A percentile compares a stretch with the other conserved stretches of the same genome.
These are phyloP conservation scores for Apiospora pterosperma DNA, from an alignment of 2,329 filamentous ascomycete genomes.

Conservation along the genomic window DNA sequence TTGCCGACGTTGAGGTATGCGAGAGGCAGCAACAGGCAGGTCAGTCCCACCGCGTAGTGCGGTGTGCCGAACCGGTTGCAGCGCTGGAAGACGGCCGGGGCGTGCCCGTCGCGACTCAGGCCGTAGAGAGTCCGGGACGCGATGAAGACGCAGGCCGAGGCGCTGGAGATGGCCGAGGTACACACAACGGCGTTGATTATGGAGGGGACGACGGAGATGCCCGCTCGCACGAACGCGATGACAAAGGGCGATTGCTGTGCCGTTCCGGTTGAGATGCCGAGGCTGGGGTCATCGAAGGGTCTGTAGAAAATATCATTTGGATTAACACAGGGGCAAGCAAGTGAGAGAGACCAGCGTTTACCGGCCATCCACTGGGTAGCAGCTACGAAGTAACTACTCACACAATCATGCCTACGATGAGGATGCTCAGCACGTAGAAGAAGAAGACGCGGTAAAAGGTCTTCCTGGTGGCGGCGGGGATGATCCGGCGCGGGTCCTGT, in stretches of 20 bases:
- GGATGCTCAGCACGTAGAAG: slow-evolving; percentile 50
- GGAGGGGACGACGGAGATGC: slow-evolving; percentile 48
- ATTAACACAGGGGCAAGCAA: background rate
- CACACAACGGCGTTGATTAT: slow-evolving; percentile 58
- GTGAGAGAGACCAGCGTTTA: background rate
- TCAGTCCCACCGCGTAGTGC: slow-evolving; percentile 54
- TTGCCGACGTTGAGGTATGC: slow-evolving; percentile 10
- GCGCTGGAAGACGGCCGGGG: slow-evolving; percentile 42
- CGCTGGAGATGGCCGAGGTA: slow-evolving; percentile 52
- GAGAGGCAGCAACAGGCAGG: slow-evolving; percentile 38
- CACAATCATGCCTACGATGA: slow-evolving; percentile 55
- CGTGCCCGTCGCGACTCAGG: slow-evolving; percentile 50
- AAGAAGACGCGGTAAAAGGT: slow-evolving; percentile 53
- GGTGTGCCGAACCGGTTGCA: slow-evolving; percentile 56
- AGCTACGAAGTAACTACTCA: too few species aligned
- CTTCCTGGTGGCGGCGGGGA: slow-evolving; percentile 50
- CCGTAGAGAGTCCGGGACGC: slow-evolving; percentile 55
- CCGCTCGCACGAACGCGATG: slow-evolving; percentile 50
- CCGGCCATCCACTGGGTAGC: too few species aligned
- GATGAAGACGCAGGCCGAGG: slow-evolving; percentile 55
- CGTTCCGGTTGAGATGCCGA: slow-evolving; percentile 38
- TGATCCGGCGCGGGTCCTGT: slow-evolving; percentile 44
- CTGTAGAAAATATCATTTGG: background rate
- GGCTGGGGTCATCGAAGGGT: slow-evolving; percentile 41
- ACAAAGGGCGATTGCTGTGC: slow-evolving; percentile 48